phyloP scores from a whole-genome alignment of 2,329 filamentous ascomycete species.

The Setomelanomma holmii region DNA sequence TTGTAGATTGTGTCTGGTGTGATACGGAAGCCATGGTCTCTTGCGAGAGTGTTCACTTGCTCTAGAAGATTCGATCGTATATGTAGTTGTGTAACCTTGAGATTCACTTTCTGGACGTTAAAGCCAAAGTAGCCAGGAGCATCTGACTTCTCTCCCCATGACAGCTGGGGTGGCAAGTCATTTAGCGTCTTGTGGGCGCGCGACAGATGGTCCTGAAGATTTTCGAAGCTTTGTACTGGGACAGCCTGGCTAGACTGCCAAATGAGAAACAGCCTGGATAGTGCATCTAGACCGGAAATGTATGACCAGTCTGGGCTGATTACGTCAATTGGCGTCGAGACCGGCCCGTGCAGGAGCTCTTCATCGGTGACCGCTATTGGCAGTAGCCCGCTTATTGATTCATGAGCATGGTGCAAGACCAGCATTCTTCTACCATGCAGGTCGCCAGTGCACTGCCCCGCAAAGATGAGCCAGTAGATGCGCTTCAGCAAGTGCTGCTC shows the following conservation, averaged over 20 bases:
- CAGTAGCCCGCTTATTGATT: constrained; percentile 14
- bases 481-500: constrained; percentile 24
- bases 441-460: constrained; percentile 25
- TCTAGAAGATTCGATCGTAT: constrained; percentile 30
- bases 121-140: constrained; percentile 21
- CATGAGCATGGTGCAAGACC: constrained; percentile 21
- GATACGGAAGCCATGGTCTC: constrained; percentile 11
- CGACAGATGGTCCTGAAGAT: constrained; percentile 21
- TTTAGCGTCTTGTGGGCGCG: constrained; percentile 16
- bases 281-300: constrained; percentile 25
- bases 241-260: constrained; percentile 30
- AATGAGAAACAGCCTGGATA: constrained; percentile 23
- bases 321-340: neutral
- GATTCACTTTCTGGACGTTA: constrained; percentile 27
- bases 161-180: constrained; percentile 20
- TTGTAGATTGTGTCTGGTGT: constrained; percentile 20
- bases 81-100: constrained; percentile 30
- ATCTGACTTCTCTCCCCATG: constrained; percentile 10
- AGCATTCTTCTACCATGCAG: constrained; percentile 24
- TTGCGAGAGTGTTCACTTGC: constrained; percentile 26
- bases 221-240: constrained; percentile 16
- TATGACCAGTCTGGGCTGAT: constrained; percentile 9
- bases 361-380: constrained; percentile 20
- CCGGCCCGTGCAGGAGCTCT: constrained; percentile 10
- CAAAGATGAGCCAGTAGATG: constrained; percentile 28